Base-by-base conservation (phyloP, 1,139 yeast species). In the Kluyveromyces sp. region DNA sequence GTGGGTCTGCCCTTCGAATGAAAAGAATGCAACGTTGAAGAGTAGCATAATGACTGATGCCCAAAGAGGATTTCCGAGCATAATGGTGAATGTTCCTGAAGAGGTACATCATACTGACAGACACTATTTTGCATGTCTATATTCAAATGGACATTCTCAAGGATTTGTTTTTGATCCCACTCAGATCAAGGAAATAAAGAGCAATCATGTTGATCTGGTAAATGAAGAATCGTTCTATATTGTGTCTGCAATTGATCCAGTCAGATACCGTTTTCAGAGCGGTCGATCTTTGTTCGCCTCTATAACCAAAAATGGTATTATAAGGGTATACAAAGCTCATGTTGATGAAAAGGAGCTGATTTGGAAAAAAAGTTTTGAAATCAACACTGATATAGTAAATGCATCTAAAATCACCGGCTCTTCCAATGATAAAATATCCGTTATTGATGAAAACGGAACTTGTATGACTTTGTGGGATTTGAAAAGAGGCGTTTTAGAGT, bases 391-490 rank as follows among this genome's bases (percentile, higher is more conserved):
- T 25, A 70, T 84, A 3, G 41, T 49, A 2, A 66, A 74, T 34
- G 75, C 83, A 1, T 63, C 75, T 11, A 69, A 69, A 40, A 70
- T 86, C 1, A 78, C 82, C 42, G 94, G 88, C 0, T 83, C 95
- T 0, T 78, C 92, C 0, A 76, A 83, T 17, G 75, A 79, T 42
- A 86, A 84, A 53, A 67, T 86, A 41, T 95, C 94, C 1, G 70
- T 88, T 11, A 78, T 84, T 11, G 80, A 78, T 57, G 69, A 69
- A 9, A 48, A 68, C 0, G 75, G 78, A 1, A 64, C 64, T 30
- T 69, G 68, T 36, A 61, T 89, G 39, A 68, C 80, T 1, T 77
- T 89, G 17, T 89, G 95, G 95, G 95, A 88, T 61, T 70, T 80
- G 29, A 71, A 71, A 35, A 71, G 82, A 30, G 77, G 80, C 3